Conservation (phyloP, 352 stramenopile species). For the Globisporangium iwayamae region DNA sequence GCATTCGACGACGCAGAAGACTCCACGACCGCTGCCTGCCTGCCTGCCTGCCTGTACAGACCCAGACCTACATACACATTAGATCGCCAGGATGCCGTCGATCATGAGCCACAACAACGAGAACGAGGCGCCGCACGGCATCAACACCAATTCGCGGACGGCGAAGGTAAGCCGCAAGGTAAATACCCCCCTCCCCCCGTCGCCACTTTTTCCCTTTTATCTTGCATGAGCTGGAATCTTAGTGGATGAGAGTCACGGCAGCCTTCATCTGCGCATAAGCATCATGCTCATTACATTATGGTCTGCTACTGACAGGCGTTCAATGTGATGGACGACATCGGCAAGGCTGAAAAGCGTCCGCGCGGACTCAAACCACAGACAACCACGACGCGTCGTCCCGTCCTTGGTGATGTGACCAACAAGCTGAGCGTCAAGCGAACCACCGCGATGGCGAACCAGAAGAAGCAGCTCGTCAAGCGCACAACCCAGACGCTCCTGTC, state of each 20-base stretch:
- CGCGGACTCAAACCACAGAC: constrained; percentile 44
- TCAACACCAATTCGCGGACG: constrained; percentile 24
- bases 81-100: constrained; percentile 25
- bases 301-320: constrained; percentile 31
- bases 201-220: neutral
- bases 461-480: constrained; percentile 38
- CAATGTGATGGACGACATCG: constrained; percentile 38
- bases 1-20: neutral
- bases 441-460: constrained; percentile 46
- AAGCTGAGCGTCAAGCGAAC: constrained; percentile 68
- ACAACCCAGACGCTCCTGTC: constrained; percentile 23
- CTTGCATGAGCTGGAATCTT: neutral
- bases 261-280: neutral
- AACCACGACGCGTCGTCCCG: constrained; percentile 31
- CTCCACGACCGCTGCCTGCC: neutral
- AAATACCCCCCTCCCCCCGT: neutral
- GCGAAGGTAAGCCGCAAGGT: constrained; percentile 49
- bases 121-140: constrained; percentile 55
- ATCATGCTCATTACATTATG: neutral
- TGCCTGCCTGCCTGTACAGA: neutral
- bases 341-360: constrained; percentile 57
- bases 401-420: constrained; percentile 70
- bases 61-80: neutral
- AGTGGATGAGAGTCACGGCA: neutral
- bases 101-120: constrained; percentile 55